Conservation (phyloP, 495 filamentous ascomycete species). For the Penicillium nucicola region DNA sequence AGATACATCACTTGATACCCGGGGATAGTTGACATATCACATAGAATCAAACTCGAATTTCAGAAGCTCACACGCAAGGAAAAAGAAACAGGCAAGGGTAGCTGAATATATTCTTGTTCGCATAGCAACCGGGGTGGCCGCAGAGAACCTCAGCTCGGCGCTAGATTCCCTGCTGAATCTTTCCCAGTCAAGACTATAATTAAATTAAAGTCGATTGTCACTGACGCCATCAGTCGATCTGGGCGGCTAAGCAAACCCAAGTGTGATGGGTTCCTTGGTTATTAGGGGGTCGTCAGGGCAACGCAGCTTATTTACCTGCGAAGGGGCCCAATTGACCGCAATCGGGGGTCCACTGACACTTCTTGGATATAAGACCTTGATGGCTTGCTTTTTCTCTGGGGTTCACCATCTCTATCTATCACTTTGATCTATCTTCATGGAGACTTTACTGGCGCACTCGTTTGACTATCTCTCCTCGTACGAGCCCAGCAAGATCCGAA, state of each 20-base stretch:
- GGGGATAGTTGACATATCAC: too few relatives aligned
- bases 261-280: conserved; percentile 5
- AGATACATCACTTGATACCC: too few relatives aligned
- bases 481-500: conserved; percentile 81
- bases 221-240: conserved; percentile 10
- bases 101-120: not conserved
- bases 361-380: conserved; percentile 7
- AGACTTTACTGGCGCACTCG: conserved; percentile 84
- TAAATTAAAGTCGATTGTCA: conserved; percentile 6
- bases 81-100: too few relatives aligned
- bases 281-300: conserved; percentile 24
- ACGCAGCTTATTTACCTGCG: conserved; percentile 12
- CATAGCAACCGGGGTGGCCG: conserved; percentile 4
- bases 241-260: conserved; percentile 3
- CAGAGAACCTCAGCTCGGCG: not conserved
- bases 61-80: too few relatives aligned
- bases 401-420: conserved; percentile 11
- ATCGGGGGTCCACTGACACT: conserved; percentile 12
- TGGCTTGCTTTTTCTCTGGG: conserved; percentile 6
- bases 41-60: too few relatives aligned
- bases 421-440: conserved; percentile 56
- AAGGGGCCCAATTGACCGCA: conserved; percentile 20
- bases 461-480: conserved; percentile 97
- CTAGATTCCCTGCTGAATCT: not conserved
- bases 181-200: conserved; percentile 6